These are phyloP conservation scores for Stenocarpella maydis DNA, from an alignment of 2,329 filamentous ascomycete genomes.

Conservation along the genomic window DNA sequence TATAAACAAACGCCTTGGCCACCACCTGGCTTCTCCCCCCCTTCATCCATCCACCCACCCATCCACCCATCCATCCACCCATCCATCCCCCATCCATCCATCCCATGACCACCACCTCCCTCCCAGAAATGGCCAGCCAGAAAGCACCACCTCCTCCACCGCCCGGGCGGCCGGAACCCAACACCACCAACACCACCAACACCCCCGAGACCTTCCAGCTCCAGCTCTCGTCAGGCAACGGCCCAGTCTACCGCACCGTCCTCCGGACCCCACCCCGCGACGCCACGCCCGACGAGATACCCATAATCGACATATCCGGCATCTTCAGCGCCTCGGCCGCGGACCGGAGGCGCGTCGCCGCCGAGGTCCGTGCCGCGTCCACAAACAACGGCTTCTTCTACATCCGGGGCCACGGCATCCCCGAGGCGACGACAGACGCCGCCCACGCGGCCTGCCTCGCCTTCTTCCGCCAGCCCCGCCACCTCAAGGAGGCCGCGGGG, in stretches of 20 bases:
- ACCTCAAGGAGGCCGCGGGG: slow-evolving; percentile 44
- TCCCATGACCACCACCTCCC: too few relatives aligned
- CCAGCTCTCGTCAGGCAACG: slow-evolving; percentile 48
- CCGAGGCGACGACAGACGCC: slow-evolving; percentile 41
- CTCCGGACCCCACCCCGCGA: slow-evolving; percentile 48
- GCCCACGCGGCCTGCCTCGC: slow-evolving; percentile 47
- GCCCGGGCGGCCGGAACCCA: background rate
- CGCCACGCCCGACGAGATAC: slow-evolving; percentile 55
- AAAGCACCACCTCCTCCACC: background rate
- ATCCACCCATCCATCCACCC: too few relatives aligned
- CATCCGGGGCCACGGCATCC: slow-evolving; percentile 58
- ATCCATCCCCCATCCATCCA: background rate
- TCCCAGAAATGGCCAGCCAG: background rate
- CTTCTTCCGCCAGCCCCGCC: slow-evolving; percentile 62
- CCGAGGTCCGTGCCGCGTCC: slow-evolving; percentile 48
- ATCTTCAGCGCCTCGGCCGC: slow-evolving; percentile 43
- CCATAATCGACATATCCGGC: slow-evolving; percentile 59
- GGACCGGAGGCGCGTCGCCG: slow-evolving; percentile 36
- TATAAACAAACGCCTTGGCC: too few relatives aligned
- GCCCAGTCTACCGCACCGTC: slow-evolving; percentile 48
- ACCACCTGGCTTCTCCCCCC: too few relatives aligned
- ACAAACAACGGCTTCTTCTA: slow-evolving; percentile 65
- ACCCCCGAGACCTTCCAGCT: slow-evolving; percentile 41
- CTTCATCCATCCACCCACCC: too few relatives aligned
- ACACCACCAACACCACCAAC: background rate